Evolutionary conservation across 2,329 filamentous ascomycete genomes (phyloP).

Genomic region (Diaporthe sp.): DNA sequence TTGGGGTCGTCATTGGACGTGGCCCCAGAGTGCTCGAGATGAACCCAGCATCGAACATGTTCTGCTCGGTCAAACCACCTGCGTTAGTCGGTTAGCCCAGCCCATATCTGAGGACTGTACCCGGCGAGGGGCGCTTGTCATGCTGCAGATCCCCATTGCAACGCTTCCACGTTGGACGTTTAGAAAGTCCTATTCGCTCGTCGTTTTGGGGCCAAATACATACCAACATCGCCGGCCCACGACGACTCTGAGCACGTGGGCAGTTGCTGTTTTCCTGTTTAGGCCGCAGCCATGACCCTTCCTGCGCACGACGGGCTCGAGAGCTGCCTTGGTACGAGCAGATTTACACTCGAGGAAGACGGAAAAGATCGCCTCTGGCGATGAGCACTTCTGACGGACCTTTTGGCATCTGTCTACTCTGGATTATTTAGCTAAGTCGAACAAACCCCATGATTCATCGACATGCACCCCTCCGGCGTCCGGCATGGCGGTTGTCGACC

Average conservation of each 20-base stretch:
- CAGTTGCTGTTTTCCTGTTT: conserved; percentile 2
- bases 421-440: conserved; percentile 23
- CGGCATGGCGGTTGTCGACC: not conserved
- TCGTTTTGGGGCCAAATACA: not conserved
- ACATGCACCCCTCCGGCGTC: not conserved
- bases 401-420: conserved; percentile 18
- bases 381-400: not conserved
- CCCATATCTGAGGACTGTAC: not conserved
- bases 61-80: conserved; percentile 25
- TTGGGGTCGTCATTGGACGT: conserved; percentile 3
- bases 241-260: not conserved
- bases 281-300: not conserved
- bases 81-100: not conserved
- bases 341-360: not conserved
- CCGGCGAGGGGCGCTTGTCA: not conserved
- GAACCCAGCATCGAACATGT: not conserved
- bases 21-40: not conserved
- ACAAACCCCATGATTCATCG: conserved; percentile 10
- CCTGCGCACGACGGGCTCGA: not conserved
- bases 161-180: conserved; percentile 25
- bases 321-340: not conserved
- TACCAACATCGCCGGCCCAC: not conserved
- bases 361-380: not conserved
- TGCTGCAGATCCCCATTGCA: not conserved
- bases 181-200: conserved; percentile 2